These are phyloP conservation scores for Saccharomycopsis malanga DNA, from an alignment of 805 yeast genomes.

Conservation along the genomic window DNA sequence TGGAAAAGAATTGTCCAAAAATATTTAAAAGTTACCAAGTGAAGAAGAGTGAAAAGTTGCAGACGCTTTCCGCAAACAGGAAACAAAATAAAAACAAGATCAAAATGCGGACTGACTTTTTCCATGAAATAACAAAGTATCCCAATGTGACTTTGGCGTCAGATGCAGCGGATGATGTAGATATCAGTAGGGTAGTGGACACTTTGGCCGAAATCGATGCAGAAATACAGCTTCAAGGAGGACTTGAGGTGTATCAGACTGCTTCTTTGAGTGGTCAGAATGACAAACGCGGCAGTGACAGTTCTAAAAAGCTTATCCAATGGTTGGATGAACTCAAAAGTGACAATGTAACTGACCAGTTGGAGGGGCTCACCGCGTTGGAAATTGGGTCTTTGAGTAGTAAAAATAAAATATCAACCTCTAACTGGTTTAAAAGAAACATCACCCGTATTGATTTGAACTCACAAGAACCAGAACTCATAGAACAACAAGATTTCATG, in stretches of 20 bases:
- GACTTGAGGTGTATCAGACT: slow-evolving; percentile 67
- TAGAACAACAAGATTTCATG: slow-evolving; percentile 80
- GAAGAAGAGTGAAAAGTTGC: background rate
- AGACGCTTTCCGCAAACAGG: background rate
- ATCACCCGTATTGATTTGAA: slow-evolving; percentile 71
- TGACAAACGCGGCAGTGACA: slow-evolving; percentile 78
- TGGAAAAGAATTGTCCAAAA: background rate
- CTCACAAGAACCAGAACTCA: slow-evolving; percentile 60
- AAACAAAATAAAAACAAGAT: background rate
- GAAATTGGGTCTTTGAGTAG: slow-evolving; percentile 83
- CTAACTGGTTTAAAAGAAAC: slow-evolving; percentile 39
- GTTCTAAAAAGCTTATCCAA: slow-evolving; percentile 70
- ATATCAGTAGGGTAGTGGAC: slow-evolving; percentile 24
- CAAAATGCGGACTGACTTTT: slow-evolving; percentile 3
- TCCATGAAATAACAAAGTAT: background rate
- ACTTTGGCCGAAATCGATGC: slow-evolving; percentile 49
- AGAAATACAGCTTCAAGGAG: slow-evolving; percentile 64
- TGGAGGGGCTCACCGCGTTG: slow-evolving; percentile 37
- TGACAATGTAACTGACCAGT: slow-evolving; percentile 3
- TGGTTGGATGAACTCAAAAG: slow-evolving; percentile 46
- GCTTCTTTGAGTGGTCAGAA: slow-evolving; percentile 87
- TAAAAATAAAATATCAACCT: slow-evolving; percentile 57
- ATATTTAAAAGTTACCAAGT: background rate
- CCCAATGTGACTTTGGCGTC: slow-evolving; percentile 5
- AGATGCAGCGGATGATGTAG: slow-evolving; percentile 19